Base-by-base conservation (phyloP, 768 basidiomycete genomes). In the Hericium coralloides region DNA sequence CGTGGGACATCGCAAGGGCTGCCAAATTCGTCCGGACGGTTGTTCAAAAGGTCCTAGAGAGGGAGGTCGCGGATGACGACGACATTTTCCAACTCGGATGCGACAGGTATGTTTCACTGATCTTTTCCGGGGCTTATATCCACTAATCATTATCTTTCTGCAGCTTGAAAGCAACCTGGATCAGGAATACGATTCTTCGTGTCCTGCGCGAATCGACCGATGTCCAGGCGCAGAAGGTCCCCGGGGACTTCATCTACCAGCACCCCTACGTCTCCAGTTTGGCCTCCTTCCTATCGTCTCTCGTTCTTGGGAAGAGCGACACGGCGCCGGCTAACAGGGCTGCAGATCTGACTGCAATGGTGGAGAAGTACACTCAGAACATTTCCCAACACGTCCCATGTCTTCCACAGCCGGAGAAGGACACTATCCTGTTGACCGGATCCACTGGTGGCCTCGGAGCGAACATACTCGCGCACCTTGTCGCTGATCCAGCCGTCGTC, bases 201-300 rank as follows among this genome's bases (percentile, higher is more conserved):
- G 12, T 22, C 17, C 43, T 45, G 43, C 43, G 43, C 43, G 43
- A 45, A 22, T n/a, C 43, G 17, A 22, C 43, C 8, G n/a, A 17
- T 1, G 58, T 56, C 18, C 51, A 53, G 12, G 55, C 49, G 26
- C 51, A 59, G 14, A 49, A 48, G 15, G 41, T 67, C 7, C 58
- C 64, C 2, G 37, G 58, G 4, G 59, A 60, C 43, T 45, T 45
- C 43, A 45, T 45, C 43, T 45, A 45, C 43, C n/a, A 45, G 43
- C 43, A 45, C 12, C 43, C 43, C 22, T n/a, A 22, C 43, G 43
- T 45, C n/a, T 45, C 43, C n/a, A 31, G 31, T 31, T 31, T 31
- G 31, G 31, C 31, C 31, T 31, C 31, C 31, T 31, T 31, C 31
- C 31, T 31, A 31, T 31, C 31, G 31, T 31, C 31, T 31, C 31